Evolutionary conservation across 768 basidiomycete species (phyloP), one percentile per base, ranked within the genome.

Genomic region (Sarcodon aspratus): DNA sequence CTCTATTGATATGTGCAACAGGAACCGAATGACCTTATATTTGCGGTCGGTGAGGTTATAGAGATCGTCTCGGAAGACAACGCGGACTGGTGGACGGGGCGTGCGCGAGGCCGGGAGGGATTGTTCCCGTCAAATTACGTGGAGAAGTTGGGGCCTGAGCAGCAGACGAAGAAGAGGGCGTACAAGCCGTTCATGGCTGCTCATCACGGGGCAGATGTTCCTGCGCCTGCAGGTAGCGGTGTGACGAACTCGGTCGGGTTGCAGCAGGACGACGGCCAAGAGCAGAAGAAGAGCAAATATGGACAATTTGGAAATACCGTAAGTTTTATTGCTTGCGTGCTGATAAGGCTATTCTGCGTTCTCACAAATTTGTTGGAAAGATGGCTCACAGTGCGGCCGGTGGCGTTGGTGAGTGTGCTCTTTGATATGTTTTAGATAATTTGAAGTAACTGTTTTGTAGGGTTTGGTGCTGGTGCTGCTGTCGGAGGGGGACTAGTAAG

Each of bases 71-170:
- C 82, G 51, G 86, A 92, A 60, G 84, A 79, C 42, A 90, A 92
- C 50, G 70, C 70, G 3, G 91, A 93, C 62, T 93, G 91, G 91
- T 95, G 88, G 89, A 77, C 74, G 7, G 90, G 91, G 27, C 70
- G 63, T 51, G 57, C 73, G 48, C 73, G 80, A 33, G 81, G 80
- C 21, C 72, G 67, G 50, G 74, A 81, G 48, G 90, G 82, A 3
- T 71, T 92, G 35, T 88, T 93, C 70, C 91, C 90, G 0, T 74
- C 82, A 10, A 78, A 76, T 53, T 76, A 87, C 48, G 84, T 88
- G 36, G 79, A 87, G 66, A 80, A 75, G 57, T 50, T 81, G 31
- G 58, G 57, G 18, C 51, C 64, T n/a, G 33, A 60, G 6, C 44
- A 53, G 8, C 51, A 57, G 8, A 50, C 57, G 3, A 54, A 59